Percentiles rank a stretch among this genome's conserved stretches.
Conservation (phyloP, 192 early-diverging fungal species). For the Backusella tarrabulga region DNA sequence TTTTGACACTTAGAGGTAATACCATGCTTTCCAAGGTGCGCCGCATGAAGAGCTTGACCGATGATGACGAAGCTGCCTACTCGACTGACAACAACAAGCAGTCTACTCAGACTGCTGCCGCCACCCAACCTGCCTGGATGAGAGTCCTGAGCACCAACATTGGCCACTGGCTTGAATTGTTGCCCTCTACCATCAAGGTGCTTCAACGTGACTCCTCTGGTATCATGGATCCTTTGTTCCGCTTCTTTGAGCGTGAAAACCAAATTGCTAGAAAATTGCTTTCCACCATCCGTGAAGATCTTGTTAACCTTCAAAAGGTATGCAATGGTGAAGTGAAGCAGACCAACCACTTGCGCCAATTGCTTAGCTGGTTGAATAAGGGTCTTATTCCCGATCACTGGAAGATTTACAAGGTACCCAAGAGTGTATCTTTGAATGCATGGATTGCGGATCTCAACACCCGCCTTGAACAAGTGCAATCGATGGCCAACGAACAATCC, state of each 20-base stretch:
- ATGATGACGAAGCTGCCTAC: constrained; percentile 76
- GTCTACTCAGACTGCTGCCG: constrained; percentile 16
- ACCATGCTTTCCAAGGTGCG: constrained; percentile 82
- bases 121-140: constrained; percentile 76
- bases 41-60: constrained; percentile 74
- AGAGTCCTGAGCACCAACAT: constrained; percentile 53
- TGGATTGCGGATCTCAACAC: constrained; percentile 76
- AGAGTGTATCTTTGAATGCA: constrained; percentile 52
- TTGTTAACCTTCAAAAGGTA: constrained; percentile 59
- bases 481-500: constrained; percentile 40
- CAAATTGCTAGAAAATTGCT: constrained; percentile 60
- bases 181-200: constrained; percentile 42
- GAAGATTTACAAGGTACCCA: constrained; percentile 64
- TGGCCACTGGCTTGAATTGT: constrained; percentile 51
- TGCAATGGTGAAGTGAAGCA: constrained; percentile 81
- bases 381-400: constrained; percentile 74
- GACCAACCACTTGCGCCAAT: constrained; percentile 80
- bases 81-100: constrained; percentile 27
- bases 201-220: constrained; percentile 32
- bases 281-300: constrained; percentile 60
- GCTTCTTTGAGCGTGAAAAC: constrained; percentile 84
- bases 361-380: constrained; percentile 68
- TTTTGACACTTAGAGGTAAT: constrained; percentile 82
- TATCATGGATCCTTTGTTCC: constrained; percentile 67
- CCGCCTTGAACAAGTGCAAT: constrained; percentile 64